A percentile compares a stretch with the other conserved stretches of the same genome.
These are phyloP conservation scores for Zalerion maritima DNA, from an alignment of 495 filamentous ascomycete species.

Conservation along the genomic window DNA sequence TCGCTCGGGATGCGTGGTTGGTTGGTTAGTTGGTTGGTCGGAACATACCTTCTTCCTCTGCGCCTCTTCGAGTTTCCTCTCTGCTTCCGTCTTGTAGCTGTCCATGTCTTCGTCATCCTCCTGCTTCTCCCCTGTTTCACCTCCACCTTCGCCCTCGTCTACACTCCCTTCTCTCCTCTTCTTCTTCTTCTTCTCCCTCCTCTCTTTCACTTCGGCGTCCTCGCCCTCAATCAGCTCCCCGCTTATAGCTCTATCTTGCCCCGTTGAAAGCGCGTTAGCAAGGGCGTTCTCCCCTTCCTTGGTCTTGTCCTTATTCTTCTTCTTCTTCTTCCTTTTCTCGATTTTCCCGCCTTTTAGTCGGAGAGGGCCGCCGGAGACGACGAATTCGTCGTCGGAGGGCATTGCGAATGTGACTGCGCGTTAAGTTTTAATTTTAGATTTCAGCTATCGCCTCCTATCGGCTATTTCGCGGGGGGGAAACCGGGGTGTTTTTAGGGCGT, in stretches of 20 bases:
- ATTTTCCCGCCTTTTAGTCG: slow-evolving; percentile 66
- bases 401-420: too few species aligned
- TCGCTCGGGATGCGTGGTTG: neutral
- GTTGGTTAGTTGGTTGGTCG: slow-evolving; percentile 1
- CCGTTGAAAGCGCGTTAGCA: slow-evolving; percentile 20
- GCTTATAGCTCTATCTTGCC: slow-evolving; percentile 3
- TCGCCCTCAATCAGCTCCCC: slow-evolving; percentile 9
- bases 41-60: slow-evolving; percentile 59
- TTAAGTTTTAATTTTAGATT: too few species aligned
- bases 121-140: slow-evolving; percentile 3
- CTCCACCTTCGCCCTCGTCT: slow-evolving; percentile 5
- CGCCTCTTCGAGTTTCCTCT: slow-evolving; percentile 64
- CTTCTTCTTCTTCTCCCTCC: slow-evolving; percentile 9
- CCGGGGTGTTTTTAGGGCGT: too few species aligned
- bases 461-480: too few species aligned
- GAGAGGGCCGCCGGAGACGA: slow-evolving; percentile 49
- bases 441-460: too few species aligned
- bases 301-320: slow-evolving; percentile 26
- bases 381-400: slow-evolving; percentile 49
- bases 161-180: slow-evolving; percentile 7
- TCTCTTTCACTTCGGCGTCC: slow-evolving; percentile 8
- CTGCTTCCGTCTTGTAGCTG: slow-evolving; percentile 66
- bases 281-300: slow-evolving; percentile 12
- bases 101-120: slow-evolving; percentile 10
- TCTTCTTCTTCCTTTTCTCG: slow-evolving; percentile 47